A percentile compares a stretch with the other conserved stretches of the same genome.
Conservation (phyloP, 371 early-diverging fungal genomes). For the Gilbertella persicaria region DNA sequence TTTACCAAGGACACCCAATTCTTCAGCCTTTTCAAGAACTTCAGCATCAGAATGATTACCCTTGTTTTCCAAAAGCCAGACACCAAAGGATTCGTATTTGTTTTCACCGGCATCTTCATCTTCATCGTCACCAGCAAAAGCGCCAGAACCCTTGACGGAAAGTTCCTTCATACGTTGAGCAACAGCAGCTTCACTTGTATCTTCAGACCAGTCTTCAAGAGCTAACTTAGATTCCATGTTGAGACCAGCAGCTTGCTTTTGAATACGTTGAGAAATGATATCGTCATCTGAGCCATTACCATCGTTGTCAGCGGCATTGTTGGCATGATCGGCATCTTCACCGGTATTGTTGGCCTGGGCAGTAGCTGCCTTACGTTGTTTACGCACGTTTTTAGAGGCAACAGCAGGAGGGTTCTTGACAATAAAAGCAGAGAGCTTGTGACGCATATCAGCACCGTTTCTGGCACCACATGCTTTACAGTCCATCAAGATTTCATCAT, state of each 20-base stretch:
- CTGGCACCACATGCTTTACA: conserved; percentile 95
- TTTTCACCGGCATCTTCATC: conserved; percentile 68
- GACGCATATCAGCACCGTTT: conserved; percentile 85
- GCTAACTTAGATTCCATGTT: conserved; percentile 63
- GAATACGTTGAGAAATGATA: conserved; percentile 72
- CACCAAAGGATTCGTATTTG: conserved; percentile 73
- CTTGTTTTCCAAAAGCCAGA: conserved; percentile 60
- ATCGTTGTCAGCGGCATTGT: conserved; percentile 42
- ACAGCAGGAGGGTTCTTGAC: conserved; percentile 89
- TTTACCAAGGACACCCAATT: conserved; percentile 76
- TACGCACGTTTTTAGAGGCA: conserved; percentile 65
- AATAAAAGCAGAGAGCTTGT: conserved; percentile 89
- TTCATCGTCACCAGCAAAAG: conserved; percentile 59
- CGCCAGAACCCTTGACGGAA: conserved; percentile 50
- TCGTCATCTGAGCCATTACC: conserved; percentile 65
- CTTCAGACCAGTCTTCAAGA: conserved; percentile 86
- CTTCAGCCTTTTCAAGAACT: conserved; percentile 76
- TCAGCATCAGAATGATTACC: conserved; percentile 60
- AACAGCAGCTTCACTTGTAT: conserved; percentile 80
- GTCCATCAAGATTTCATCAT: conserved; percentile 49
- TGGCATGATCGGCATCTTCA: conserved; percentile 50
- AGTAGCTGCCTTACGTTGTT: conserved; percentile 67
- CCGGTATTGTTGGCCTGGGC: conserved; percentile 47
- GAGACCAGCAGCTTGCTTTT: conserved; percentile 69
- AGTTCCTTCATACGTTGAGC: conserved; percentile 77